Evolutionary conservation across 202 grass and related monocot species (phyloP), one percentile per base, ranked within the genome.

Genomic region (Hordeum pubiflorum): DNA sequence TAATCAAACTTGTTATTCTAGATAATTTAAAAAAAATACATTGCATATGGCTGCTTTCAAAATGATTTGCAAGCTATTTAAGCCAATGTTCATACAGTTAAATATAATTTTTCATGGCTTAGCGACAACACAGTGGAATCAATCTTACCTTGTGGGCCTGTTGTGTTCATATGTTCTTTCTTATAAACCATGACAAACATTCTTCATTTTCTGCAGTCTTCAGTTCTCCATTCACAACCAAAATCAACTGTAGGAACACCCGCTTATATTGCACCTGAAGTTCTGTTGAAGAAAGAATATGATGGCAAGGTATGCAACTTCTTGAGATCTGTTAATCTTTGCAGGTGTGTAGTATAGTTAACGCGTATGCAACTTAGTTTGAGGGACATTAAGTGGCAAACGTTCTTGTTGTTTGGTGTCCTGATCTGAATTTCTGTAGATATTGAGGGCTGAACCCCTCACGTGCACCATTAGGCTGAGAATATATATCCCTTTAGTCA

Each of bases 251-350:
- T 98, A 68, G 95, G 95, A 80, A 98, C 90, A 74, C 95, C 95
- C 58, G 95, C 95, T 78, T 98, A 98, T 83, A 98, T 98, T 78
- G 95, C 95, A 69, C 95, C 95, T 68, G 95, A 98, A 98, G 95
- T 98, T 94, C 82, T 98, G 46, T 82, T 95, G 74, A 98, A 98
- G 78, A 98, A 95, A 58, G 92, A 98, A 94, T 98, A 98, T 78
- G 95, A 98, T 85, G 95, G 95, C 55, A 98, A 98, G 92, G 95
- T 98, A 92, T 61, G 73, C 60, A 41, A 74, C 12, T 29, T 82
- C 20, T 78, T 6, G 14, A 66, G 2, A 27, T 74, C 60, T 76
- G 14, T 66, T 64, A 63, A 34, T 48, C 38, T 65, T 77, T 9
- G 34, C 34, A 63, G 18, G 18, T 36, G 54, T 76, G 40, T 9